Evolutionary conservation across 2,329 filamentous ascomycete species (phyloP), one percentile per base, ranked within the genome.

Genomic region (Talaromyces sp.): DNA sequence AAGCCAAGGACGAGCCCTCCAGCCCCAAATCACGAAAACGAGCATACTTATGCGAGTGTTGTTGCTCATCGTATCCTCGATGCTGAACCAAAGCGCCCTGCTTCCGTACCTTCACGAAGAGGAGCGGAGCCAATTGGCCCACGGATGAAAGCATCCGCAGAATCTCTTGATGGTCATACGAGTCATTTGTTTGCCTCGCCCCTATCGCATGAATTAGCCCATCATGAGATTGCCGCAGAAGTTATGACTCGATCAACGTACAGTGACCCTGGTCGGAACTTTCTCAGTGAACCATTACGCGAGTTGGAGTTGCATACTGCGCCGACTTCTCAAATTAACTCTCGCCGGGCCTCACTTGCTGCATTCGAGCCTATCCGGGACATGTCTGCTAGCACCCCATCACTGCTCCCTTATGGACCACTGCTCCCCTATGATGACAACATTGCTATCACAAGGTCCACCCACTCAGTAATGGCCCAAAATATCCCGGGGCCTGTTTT

Each of bases 41-140:
- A 56, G 2, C 68, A 64, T 13, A 71, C 68, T 0, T 75, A 72
- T 61, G 71, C 71, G 1, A 66, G 59, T 40, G 58, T 75, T 14
- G 65, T 67, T 9, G 64, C 67, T 7, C 62, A 55, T 10, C 64
- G 54, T 19, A 62, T 54, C n/a, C 54, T 59, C 22, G 60, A 60
- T n/a, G 40, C 45, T 29, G 54, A 54, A 5, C 13, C 56, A 14
- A 65, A 60, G 32, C 63, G 60, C 14, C 64, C 61, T 33, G 56
- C 62, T 4, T 59, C 63, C 2, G 61, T 66, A 22, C 55, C 61
- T 27, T 52, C 59, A 19, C 43, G 55, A 4, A 54, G 56, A 19
- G 33, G 47, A 8, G 46, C 44, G 8, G 62, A 63, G 32, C 47
- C 53, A 14, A 36, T 51, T 22, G 54, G 55, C 10, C 19, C 67